Conservation (phyloP, 352 stramenopile species). For the Pythium sukuiense region DNA sequence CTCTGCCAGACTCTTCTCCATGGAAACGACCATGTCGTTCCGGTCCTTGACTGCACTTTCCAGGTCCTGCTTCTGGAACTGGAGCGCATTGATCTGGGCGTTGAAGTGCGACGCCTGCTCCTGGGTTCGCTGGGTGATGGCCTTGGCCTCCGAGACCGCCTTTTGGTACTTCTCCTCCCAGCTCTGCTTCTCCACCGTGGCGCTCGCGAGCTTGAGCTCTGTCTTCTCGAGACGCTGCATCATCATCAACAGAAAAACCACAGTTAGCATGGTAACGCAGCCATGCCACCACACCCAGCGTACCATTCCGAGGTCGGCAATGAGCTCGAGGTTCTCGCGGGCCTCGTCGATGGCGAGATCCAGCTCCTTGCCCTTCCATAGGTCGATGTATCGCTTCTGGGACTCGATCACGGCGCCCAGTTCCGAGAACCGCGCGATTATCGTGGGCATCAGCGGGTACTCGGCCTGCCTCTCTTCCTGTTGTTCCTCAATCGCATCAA, state of each 20-base stretch:
- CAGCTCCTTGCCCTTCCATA: conserved; percentile 82
- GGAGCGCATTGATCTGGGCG: conserved; percentile 47
- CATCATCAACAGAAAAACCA: background rate
- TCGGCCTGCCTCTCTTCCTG: conserved; percentile 79
- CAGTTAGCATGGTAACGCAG: background rate
- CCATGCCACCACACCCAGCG: background rate
- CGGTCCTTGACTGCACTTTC: conserved; percentile 49
- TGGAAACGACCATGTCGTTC: conserved; percentile 32
- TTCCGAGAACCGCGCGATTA: conserved; percentile 76
- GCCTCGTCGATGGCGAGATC: conserved; percentile 74
- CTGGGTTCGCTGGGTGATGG: conserved; percentile 49
- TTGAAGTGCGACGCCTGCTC: conserved; percentile 56
- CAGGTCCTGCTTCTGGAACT: conserved; percentile 45
- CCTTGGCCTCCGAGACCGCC: conserved; percentile 47
- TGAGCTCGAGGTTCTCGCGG: conserved; percentile 66
- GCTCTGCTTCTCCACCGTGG: conserved; percentile 63
- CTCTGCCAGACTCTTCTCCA: conserved; percentile 44
- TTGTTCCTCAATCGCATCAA: conserved; percentile 43
- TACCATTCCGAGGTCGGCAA: conserved; percentile 54
- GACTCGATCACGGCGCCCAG: conserved; percentile 81
- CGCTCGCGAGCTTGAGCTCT: conserved; percentile 52
- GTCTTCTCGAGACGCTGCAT: conserved; percentile 49
- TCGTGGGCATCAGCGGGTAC: conserved; percentile 71
- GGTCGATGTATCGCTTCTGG: conserved; percentile 83
- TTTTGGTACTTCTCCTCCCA: conserved; percentile 83